phyloP scores from a whole-genome alignment of 192 early-diverging fungal genomes.

The Mortierella alpina region DNA sequence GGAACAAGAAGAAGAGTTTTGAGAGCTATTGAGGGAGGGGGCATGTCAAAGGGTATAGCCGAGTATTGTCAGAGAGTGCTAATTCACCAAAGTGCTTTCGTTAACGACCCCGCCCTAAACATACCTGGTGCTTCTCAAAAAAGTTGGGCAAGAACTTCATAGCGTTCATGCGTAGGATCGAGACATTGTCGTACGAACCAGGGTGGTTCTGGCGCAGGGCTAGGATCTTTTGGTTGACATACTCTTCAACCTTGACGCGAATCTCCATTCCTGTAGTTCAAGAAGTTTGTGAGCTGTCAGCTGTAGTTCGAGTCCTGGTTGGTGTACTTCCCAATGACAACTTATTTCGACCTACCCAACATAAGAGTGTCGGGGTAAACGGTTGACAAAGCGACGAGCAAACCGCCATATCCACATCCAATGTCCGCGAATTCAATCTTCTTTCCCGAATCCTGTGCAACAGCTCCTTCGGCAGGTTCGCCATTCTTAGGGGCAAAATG shows the following conservation, averaged over 20 bases:
- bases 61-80: neutral
- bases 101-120: no score
- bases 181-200: conserved; percentile 94
- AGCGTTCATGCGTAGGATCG: conserved; percentile 97
- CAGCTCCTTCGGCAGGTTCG: conserved; percentile 31
- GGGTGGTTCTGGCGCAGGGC: conserved; percentile 81
- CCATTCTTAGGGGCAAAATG: conserved; percentile 60
- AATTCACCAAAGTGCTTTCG: no score
- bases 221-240: conserved; percentile 89
- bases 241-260: conserved; percentile 93
- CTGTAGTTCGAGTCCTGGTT: neutral
- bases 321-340: neutral
- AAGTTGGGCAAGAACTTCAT: conserved; percentile 99
- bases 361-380: conserved; percentile 93
- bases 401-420: conserved; percentile 98
- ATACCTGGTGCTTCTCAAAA: conserved; percentile 92
- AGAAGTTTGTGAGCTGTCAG: neutral
- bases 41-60: neutral
- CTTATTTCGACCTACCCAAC: conserved; percentile 65
- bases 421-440: conserved; percentile 97
- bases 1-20: conserved; percentile 98
- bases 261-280: conserved; percentile 91
- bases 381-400: conserved; percentile 87
- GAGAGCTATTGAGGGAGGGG: conserved; percentile 68
- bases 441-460: conserved; percentile 47